Base-by-base conservation (phyloP, 2,329 filamentous ascomycete species). In the Penicillium sp. region DNA sequence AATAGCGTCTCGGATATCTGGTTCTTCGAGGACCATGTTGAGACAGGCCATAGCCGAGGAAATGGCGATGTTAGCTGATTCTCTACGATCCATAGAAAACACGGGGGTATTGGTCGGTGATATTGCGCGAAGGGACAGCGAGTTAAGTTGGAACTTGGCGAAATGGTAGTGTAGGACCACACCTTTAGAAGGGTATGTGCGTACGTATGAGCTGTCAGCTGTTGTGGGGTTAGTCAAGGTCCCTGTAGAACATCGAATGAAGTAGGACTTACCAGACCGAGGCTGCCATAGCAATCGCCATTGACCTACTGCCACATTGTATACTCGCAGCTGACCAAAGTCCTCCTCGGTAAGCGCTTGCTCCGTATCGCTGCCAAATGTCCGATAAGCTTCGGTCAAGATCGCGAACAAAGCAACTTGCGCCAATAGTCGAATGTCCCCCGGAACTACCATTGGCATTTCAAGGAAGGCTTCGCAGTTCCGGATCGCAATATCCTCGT, bases 341-440 rank as follows among this genome's bases (percentile, higher is more conserved):
- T 84, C 82, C 3, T 78, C 76, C 21, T 80, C 74, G 0, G 80
- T 80, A 5, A 86, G 72, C 0, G 79, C 75, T 27, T 82, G 78
- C 19, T 82, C 80, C 0, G 75, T 80, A 49, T 86, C 83, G 0
- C 80, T 79, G 0, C 84, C 84, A 57, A 87, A 86, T 0, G 83
- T 85, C 73, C 63, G 81, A 71, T 65, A 85, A 70, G 68, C 81
- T 77, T 68, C 80, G n/a, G 80, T 80, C 60, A 86, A 71, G n/a
- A 86, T 85, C 21, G 81, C 79, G 55, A 87, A 77, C 11, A 87
- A 64, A 0, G 82, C 80, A 10, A 87, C 82, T 61, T 87, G 84
- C 35, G 83, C 84, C 52, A 83, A 73, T 0, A 87, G 74, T 4
- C 84, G 76, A 54, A 82, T 80, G 56, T 87, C 85, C 5, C 82